These are phyloP conservation scores for Aspergillus baeticus DNA, from an alignment of 495 filamentous ascomycete species.

Conservation along the genomic window DNA sequence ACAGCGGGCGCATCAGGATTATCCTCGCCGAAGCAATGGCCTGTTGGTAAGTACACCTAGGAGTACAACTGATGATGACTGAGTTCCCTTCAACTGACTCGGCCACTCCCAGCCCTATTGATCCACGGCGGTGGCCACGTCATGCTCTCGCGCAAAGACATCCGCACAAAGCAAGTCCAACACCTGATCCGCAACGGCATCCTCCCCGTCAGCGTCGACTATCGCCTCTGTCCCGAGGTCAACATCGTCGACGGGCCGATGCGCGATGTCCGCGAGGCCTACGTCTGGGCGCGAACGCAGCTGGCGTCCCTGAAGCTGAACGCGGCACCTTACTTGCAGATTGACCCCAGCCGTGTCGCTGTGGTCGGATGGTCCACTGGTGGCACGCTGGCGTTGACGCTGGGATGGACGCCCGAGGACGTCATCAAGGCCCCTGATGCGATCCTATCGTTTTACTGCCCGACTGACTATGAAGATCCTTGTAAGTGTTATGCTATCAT, in stretches of 20 bases:
- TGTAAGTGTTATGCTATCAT: constrained; percentile 6
- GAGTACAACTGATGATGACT: too few species aligned
- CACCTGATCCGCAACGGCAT: constrained; percentile 40
- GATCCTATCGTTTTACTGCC: constrained; percentile 54
- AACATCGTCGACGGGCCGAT: constrained; percentile 45
- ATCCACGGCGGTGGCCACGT: constrained; percentile 58
- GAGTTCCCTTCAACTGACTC: too few species aligned
- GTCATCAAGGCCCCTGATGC: constrained; percentile 37
- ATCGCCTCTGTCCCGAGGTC: constrained; percentile 38
- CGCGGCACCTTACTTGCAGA: background rate
- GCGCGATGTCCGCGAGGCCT: constrained; percentile 45
- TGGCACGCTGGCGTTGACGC: constrained; percentile 52
- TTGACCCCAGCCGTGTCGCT: constrained; percentile 34
- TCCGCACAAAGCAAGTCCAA: constrained; percentile 40
- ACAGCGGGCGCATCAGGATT: background rate
- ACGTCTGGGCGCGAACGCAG: constrained; percentile 39
- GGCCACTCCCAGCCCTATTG: constrained; percentile 52
- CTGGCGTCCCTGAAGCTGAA: constrained; percentile 31
- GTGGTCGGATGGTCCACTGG: constrained; percentile 59
- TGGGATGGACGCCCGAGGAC: background rate
- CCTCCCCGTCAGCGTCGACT: constrained; percentile 52
- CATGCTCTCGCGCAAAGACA: constrained; percentile 44
- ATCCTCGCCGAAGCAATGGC: too few species aligned
- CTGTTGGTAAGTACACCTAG: background rate
- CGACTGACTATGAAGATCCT: constrained; percentile 40